phyloP scores from a whole-genome alignment of 2,329 filamentous ascomycete species.

The Simplicillium sp. region DNA sequence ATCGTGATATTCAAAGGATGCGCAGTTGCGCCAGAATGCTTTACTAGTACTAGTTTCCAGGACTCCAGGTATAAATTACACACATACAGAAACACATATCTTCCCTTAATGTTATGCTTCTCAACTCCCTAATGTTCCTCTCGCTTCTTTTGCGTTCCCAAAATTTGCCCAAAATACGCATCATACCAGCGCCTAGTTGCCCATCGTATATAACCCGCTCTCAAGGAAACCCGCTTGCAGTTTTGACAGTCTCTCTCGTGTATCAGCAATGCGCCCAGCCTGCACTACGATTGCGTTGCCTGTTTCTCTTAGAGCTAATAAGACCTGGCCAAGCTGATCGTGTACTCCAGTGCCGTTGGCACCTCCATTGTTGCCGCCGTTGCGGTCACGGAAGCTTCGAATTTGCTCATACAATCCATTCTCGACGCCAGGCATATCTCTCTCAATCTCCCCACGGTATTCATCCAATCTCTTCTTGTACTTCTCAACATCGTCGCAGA shows the following conservation, averaged over 20 bases:
- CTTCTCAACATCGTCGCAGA: constrained; percentile 31
- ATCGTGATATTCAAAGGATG: too few species aligned
- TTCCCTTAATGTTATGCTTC: too few species aligned
- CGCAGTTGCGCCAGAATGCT: too few species aligned
- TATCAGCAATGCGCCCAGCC: constrained; percentile 32
- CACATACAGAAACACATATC: too few species aligned
- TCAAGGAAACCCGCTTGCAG: constrained; percentile 31
- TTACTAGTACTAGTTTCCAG: too few species aligned
- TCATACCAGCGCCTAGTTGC: constrained; percentile 6
- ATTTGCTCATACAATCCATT: constrained; percentile 36
- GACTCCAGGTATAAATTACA: too few species aligned
- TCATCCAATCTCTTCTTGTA: constrained; percentile 33
- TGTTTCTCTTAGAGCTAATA: constrained; percentile 27
- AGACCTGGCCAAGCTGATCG: constrained; percentile 27
- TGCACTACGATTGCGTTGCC: constrained; percentile 29
- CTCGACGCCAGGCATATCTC: constrained; percentile 37
- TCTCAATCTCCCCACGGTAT: constrained; percentile 35
- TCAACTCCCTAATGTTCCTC: too few species aligned
- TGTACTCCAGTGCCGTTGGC: constrained; percentile 18
- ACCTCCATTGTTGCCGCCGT: constrained; percentile 5
- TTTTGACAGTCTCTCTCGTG: constrained; percentile 28
- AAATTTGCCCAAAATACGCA: too few species aligned
- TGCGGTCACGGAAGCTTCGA: constrained; percentile 23
- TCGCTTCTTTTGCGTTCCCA: too few species aligned
- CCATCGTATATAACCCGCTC: constrained; percentile 23